Percentiles rank a stretch among this genome's conserved stretches.
Evolutionary conservation across 139 green algal genomes (phyloP).

Genomic region (Desmodesmus armatus): DNA sequence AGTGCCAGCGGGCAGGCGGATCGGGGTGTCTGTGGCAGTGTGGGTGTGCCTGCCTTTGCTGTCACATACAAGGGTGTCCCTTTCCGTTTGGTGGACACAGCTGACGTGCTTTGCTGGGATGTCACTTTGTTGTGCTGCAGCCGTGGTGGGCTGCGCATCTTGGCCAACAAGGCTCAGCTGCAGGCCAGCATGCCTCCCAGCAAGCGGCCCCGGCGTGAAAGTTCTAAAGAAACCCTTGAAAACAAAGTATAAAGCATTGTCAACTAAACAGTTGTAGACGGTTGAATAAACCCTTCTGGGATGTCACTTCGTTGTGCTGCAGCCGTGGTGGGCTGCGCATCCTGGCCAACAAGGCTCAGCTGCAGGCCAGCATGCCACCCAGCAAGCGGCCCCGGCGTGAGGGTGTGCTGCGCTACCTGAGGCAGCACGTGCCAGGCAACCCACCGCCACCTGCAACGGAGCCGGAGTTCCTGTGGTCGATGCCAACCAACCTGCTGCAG

Average conservation of each 20-base stretch:
- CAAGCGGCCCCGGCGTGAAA: constrained; percentile 51
- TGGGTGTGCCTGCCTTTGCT: no score
- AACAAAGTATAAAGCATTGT: no score
- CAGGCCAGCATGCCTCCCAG: background rate
- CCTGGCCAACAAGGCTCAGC: background rate
- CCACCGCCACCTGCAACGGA: constrained; percentile 47
- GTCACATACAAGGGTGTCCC: no score
- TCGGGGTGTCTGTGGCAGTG: no score
- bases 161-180: background rate
- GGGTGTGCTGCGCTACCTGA: constrained; percentile 45
- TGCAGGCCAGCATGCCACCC: background rate
- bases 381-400: constrained; percentile 52
- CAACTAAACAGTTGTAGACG: no score
- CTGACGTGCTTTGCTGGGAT: no score
- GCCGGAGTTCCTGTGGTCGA: constrained; percentile 52
- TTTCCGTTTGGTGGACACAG: no score
- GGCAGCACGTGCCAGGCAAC: constrained; percentile 50
- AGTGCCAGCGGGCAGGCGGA: no score
- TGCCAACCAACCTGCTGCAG: constrained; percentile 38
- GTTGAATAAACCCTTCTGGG: no score
- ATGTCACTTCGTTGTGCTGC: background rate
- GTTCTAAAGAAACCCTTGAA: no score
- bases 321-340: constrained; percentile 13
- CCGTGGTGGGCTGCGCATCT: constrained; percentile 8
- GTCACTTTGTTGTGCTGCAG: background rate